Base-by-base conservation (phyloP, 495 filamentous ascomycete species). In the Apiosordaria backusii region DNA sequence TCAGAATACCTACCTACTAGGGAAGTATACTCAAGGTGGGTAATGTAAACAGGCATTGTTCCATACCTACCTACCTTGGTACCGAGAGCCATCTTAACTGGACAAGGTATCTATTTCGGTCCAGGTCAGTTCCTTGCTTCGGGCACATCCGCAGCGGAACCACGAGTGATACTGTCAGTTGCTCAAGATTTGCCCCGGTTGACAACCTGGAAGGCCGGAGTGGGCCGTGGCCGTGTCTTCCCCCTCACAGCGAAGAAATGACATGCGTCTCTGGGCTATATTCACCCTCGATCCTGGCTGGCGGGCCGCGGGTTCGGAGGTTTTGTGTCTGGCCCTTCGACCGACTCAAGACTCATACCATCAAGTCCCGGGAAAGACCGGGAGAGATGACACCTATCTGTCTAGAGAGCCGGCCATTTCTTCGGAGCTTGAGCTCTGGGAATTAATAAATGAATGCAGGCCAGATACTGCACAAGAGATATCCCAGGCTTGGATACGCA, bases 251-350 rank as follows among this genome's bases (percentile, higher is more conserved):
- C 53, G n/a, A 21, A 13, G 9, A 55, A 21, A 55, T 55, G 53
- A 55, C 53, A 21, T 55, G 53, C 53, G 22, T 55, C 19, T 21
- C 53, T 24, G 22, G 53, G 22, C 53, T 55, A 55, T 55, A 55
- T 55, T 21, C 19, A 9, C 53, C 53, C 53, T n/a, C 21, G 53
- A 55, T 55, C 53, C 53, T 21, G 53, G 53, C 21, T 15, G 53
- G 53, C 53, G 53, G 53, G 53, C 53, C 53, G n/a, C 22, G 53
- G n/a, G 19, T 55, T 55, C 53, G 53, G 16, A 55, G 53, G 16
- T 55, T 55, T 55, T 55, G 9, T 55, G n/a, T 55, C 13, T 21
- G 53, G 53, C 10, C 16, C 5, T 13, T 45, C n/a, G n/a, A n/a
- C n/a, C n/a, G n/a, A n/a, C n/a, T n/a, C 9, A 45, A 45, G 10